phyloP scores from a whole-genome alignment of 192 early-diverging fungal genomes.

The Chytriomyces sp. region DNA sequence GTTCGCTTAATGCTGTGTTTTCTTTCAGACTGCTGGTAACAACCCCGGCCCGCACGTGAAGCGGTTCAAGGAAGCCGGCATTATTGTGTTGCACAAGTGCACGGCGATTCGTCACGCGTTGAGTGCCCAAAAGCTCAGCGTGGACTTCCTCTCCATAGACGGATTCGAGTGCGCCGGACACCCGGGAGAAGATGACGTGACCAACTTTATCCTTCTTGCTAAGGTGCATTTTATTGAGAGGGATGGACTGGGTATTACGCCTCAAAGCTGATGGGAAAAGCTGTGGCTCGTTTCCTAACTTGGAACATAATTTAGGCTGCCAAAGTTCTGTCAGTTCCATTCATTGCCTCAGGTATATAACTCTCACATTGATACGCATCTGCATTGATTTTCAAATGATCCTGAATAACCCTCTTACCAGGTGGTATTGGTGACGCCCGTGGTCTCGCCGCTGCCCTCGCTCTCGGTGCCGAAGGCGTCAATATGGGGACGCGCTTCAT shows the following conservation, averaged over 20 bases:
- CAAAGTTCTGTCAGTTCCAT: slow-evolving; percentile 67
- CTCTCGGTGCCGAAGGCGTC: slow-evolving; percentile 60
- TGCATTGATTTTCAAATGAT: background rate
- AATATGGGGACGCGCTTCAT: slow-evolving; percentile 90
- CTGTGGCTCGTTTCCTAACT: too few relatives aligned
- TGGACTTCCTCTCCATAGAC: slow-evolving; percentile 76
- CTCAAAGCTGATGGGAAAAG: too few relatives aligned
- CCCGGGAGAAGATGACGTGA: slow-evolving; percentile 81
- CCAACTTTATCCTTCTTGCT: slow-evolving; percentile 70
- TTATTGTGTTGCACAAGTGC: slow-evolving; percentile 79
- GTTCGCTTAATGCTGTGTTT: background rate
- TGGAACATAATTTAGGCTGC: slow-evolving; percentile 41
- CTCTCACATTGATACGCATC: background rate
- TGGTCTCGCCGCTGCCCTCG: slow-evolving; percentile 65
- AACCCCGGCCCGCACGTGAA: slow-evolving; percentile 76
- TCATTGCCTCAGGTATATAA: slow-evolving; percentile 68
- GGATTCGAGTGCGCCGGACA: slow-evolving; percentile 87
- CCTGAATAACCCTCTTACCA: background rate
- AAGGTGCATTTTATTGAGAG: slow-evolving; percentile 35
- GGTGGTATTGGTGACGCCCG: slow-evolving; percentile 76
- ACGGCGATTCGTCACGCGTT: slow-evolving; percentile 76
- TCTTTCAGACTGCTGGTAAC: slow-evolving; percentile 71
- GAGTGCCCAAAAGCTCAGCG: slow-evolving; percentile 55
- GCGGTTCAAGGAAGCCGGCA: slow-evolving; percentile 68
- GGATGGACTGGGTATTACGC: too few relatives aligned